phyloP scores from a whole-genome alignment of 169 alveolate species.

The Plasmodium cynomolgi region DNA sequence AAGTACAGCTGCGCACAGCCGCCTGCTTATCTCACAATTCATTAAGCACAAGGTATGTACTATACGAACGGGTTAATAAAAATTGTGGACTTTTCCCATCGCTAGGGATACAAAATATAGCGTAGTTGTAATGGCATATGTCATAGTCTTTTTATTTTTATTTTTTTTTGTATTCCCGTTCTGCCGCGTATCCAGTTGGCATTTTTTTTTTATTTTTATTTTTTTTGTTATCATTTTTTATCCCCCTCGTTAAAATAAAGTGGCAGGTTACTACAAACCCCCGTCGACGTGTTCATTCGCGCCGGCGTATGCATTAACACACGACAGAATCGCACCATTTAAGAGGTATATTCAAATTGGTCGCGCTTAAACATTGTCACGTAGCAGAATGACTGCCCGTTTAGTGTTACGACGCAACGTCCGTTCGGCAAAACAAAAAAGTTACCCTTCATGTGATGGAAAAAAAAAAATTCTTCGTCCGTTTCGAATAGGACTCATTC shows the following conservation, averaged over 20 bases:
- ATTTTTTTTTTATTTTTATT: too few relatives aligned
- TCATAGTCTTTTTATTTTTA: too few relatives aligned
- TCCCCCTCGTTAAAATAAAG: not conserved
- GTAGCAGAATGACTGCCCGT: not conserved
- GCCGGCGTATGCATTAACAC: not conserved
- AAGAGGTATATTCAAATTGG: not conserved
- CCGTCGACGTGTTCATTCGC: not conserved
- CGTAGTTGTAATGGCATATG: not conserved
- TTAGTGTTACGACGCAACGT: not conserved
- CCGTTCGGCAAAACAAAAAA: not conserved
- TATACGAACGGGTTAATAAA: not conserved
- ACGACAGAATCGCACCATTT: not conserved
- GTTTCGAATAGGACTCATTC: not conserved
- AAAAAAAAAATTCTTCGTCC: not conserved
- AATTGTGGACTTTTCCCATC: not conserved
- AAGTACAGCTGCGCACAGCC: not conserved
- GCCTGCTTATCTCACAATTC: not conserved
- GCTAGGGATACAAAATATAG: not conserved
- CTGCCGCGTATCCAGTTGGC: not conserved
- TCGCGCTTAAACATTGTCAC: not conserved
- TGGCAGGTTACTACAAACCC: not conserved
- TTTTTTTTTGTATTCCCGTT: not conserved
- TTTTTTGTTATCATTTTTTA: not conserved
- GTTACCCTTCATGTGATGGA: not conserved
- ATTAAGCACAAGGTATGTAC: not conserved